Evolutionary conservation across 176 grass and related monocot species (phyloP).

Genomic region (Carex scoparia): DNA sequence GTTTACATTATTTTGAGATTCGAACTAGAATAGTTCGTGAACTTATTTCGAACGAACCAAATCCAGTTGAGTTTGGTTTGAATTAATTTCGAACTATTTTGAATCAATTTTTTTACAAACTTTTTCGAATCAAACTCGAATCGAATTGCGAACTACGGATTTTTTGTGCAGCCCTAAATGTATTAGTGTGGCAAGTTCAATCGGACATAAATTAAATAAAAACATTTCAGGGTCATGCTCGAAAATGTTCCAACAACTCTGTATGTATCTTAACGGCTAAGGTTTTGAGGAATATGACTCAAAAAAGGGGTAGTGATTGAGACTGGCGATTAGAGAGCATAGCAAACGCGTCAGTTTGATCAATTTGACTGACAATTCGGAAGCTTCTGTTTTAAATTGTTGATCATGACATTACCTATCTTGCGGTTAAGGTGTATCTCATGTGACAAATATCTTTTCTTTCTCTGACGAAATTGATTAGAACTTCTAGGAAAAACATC

Average conservation of each 20-base stretch:
- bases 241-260: not conserved
- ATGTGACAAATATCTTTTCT: not conserved
- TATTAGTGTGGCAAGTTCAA: too few species aligned
- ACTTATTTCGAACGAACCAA: too few species aligned
- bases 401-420: not conserved
- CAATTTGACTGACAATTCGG: not conserved
- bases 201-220: too few species aligned
- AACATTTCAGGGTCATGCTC: not conserved
- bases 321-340: not conserved
- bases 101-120: too few species aligned
- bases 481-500: not conserved
- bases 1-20: too few species aligned
- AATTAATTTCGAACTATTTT: too few species aligned
- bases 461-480: not conserved
- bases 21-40: too few species aligned
- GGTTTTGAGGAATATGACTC: not conserved
- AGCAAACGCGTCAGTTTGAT: not conserved
- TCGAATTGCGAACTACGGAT: too few species aligned
- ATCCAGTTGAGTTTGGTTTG: too few species aligned
- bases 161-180: too few species aligned
- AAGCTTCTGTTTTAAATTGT: not conserved
- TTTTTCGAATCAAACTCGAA: too few species aligned
- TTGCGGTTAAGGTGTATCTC: conserved; percentile 11
- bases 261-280: not conserved
- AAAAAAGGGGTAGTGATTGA: not conserved